Evolutionary conservation across 2,329 filamentous ascomycete species (phyloP).

Genomic region (Teratosphaeria epicoccoides): DNA sequence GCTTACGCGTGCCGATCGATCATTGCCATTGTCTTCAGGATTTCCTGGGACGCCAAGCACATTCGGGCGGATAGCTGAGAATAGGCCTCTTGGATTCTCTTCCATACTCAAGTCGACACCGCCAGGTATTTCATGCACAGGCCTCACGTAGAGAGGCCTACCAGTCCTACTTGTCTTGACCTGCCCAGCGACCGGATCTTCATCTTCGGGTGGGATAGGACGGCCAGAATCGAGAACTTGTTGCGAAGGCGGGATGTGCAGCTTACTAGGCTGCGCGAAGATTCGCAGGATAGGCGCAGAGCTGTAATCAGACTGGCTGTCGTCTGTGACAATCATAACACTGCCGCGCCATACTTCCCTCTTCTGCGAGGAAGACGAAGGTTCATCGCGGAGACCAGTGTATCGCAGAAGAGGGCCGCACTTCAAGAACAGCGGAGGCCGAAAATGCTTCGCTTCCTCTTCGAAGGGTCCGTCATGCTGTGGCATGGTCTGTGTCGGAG

Average conservation of each 20-base stretch:
- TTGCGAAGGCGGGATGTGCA: slow-evolving; percentile 69
- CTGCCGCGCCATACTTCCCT: slow-evolving; percentile 85
- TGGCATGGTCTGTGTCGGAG: slow-evolving; percentile 30
- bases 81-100: slow-evolving; percentile 74
- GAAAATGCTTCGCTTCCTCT: slow-evolving; percentile 59
- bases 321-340: slow-evolving; percentile 88
- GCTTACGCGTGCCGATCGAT: slow-evolving; percentile 21
- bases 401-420: slow-evolving; percentile 87
- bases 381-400: slow-evolving; percentile 64
- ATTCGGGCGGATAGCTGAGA: slow-evolving; percentile 44
- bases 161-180: slow-evolving; percentile 77
- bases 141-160: slow-evolving; percentile 76
- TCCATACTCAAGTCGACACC: slow-evolving; percentile 65
- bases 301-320: slow-evolving; percentile 73
- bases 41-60: slow-evolving; percentile 18
- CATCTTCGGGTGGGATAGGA: slow-evolving; percentile 62
- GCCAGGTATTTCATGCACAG: slow-evolving; percentile 76
- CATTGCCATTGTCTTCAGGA: slow-evolving; percentile 9
- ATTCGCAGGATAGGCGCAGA: slow-evolving; percentile 57
- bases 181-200: slow-evolving; percentile 81
- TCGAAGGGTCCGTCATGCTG: slow-evolving; percentile 55
- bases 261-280: slow-evolving; percentile 76
- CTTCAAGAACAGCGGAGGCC: slow-evolving; percentile 72
- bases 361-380: slow-evolving; percentile 26
- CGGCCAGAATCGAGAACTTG: slow-evolving; percentile 47